phyloP scores from a whole-genome alignment of 1,284 basidiomycete genomes.

The Tylopilus orsonianus region DNA sequence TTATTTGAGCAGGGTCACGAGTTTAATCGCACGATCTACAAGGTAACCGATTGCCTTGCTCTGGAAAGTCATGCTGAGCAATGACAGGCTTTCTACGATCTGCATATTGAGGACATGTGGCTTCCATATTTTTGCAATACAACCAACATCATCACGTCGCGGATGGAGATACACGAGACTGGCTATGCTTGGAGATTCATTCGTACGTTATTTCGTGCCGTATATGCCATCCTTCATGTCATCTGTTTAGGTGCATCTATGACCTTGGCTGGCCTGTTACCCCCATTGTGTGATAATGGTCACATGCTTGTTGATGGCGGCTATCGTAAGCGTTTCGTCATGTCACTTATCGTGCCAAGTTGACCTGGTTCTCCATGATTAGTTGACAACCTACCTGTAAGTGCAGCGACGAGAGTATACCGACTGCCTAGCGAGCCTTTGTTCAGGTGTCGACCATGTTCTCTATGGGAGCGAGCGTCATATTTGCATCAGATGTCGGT shows the following conservation, averaged over 20 bases:
- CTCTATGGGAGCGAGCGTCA: conserved; percentile 84
- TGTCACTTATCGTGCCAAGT: not conserved
- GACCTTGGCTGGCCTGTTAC: conserved; percentile 94
- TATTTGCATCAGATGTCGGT: conserved; percentile 97
- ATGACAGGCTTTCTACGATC: conserved; percentile 83
- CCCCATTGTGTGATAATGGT: conserved; percentile 94
- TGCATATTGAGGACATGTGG: conserved; percentile 99
- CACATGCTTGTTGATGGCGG: conserved; percentile 94
- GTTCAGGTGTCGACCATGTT: conserved; percentile 86
- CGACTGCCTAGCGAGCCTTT: conserved; percentile 1
- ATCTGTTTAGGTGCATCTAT: conserved; percentile 80
- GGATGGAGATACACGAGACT: conserved; percentile 96
- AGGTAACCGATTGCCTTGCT: conserved; percentile 43
- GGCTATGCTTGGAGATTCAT: conserved; percentile 94
- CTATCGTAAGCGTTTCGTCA: conserved; percentile 62
- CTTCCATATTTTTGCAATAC: conserved; percentile 98
- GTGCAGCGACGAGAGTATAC: conserved; percentile 15
- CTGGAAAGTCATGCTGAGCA: conserved; percentile 6
- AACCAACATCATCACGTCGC: conserved; percentile 96
- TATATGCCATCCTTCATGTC: not conserved
- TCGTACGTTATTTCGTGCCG: conserved; percentile 46
- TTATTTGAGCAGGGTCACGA: conserved; percentile 71
- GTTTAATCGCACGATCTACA: conserved; percentile 84
- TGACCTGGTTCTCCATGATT: conserved; percentile 6
- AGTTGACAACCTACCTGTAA: conserved; percentile 91